Evolutionary conservation across 129 eudicot species (phyloP).

Genomic region (Apium graveolens): DNA sequence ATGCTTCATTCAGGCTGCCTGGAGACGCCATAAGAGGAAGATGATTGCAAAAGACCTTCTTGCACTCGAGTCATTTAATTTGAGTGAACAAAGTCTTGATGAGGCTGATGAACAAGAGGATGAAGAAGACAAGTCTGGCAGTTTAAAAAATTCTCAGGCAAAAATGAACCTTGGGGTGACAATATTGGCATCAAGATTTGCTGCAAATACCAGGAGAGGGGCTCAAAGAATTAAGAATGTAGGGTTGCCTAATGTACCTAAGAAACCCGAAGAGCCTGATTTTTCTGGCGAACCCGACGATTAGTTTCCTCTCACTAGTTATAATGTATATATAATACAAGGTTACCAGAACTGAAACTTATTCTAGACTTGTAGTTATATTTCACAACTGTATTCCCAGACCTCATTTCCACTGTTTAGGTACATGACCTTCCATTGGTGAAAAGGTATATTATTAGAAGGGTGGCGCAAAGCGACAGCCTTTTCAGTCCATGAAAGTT

Average conservation of each 20-base stretch:
- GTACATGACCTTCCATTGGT: not conserved
- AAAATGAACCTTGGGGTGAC: conserved; percentile 62
- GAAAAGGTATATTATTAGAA: not conserved
- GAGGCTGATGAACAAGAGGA: conserved; percentile 35
- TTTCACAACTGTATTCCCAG: not conserved
- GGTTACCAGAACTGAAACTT: not conserved
- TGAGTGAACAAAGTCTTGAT: conserved; percentile 19
- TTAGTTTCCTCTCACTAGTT: conserved; percentile 20
- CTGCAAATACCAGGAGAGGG: conserved; percentile 83
- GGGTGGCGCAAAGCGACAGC: not conserved
- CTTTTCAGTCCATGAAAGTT: not conserved
- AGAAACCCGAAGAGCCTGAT: conserved; percentile 92
- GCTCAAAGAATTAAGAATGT: conserved; percentile 56
- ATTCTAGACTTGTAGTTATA: not conserved
- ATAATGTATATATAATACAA: not conserved
- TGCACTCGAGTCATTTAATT: conserved; percentile 59
- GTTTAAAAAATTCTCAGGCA: conserved; percentile 22
- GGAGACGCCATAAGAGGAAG: conserved; percentile 77
- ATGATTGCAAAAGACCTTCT: conserved; percentile 55
- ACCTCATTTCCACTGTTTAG: not conserved
- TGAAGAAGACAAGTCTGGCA: conserved; percentile 12
- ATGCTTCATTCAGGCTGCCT: conserved; percentile 94
- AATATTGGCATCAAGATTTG: conserved; percentile 86
- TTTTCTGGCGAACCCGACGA: conserved; percentile 65
- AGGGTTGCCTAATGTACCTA: conserved; percentile 56